Percentiles rank a stretch among this genome's conserved stretches.
Conservation (phyloP, 2,329 filamentous ascomycete genomes). For the Dissoconium aciculare region DNA sequence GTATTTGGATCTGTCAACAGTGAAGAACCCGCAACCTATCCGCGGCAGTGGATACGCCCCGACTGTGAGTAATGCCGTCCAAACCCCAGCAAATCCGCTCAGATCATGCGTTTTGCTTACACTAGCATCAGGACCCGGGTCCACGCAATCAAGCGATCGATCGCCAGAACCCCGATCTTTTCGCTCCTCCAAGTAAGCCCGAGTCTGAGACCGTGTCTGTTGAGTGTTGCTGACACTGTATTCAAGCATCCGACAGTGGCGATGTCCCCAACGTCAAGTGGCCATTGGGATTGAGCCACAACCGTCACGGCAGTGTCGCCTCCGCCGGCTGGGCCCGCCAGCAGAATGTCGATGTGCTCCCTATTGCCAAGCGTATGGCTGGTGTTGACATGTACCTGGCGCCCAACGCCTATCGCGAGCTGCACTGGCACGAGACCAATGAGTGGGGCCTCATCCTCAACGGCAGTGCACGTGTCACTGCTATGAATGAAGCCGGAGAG, state of each 20-base stretch:
- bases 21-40: conserved; percentile 29
- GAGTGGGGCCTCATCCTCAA: conserved; percentile 22
- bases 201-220: too few relatives aligned
- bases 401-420: conserved; percentile 22
- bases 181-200: conserved; percentile 25
- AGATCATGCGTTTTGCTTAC: too few relatives aligned
- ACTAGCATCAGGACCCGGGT: too few relatives aligned
- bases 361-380: conserved; percentile 28
- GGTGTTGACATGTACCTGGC: conserved; percentile 28
- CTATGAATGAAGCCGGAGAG: conserved; percentile 21
- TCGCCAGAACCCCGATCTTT: conserved; percentile 27
- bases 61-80: too few relatives aligned
- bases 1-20: conserved; percentile 25
- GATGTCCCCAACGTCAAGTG: conserved; percentile 28
- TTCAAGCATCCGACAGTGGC: conserved; percentile 28
- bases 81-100: too few relatives aligned
- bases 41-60: conserved; percentile 24
- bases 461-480: conserved; percentile 18
- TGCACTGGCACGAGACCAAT: conserved; percentile 23
- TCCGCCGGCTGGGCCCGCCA: conserved; percentile 29
- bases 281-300: conserved; percentile 27
- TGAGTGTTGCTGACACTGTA: too few relatives aligned
- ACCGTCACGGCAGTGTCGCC: conserved; percentile 26
- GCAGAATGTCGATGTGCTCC: conserved; percentile 27
- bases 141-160: conserved; percentile 24